These are phyloP conservation scores for Plasmopara muralis DNA, from an alignment of 352 stramenopile species.

Conservation along the genomic window DNA sequence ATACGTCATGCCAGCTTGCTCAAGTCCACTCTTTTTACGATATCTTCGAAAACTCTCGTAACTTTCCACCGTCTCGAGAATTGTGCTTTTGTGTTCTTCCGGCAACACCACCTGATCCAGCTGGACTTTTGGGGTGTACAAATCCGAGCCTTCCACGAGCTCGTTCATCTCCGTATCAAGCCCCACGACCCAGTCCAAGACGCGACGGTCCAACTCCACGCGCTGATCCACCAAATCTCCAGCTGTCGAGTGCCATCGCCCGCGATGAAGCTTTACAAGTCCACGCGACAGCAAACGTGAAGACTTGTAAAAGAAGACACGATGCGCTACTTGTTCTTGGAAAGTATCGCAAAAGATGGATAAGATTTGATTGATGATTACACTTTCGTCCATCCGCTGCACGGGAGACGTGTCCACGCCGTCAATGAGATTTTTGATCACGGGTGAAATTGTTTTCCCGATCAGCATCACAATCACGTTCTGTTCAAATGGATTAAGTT, in stretches of 20 bases:
- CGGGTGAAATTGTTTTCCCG: conserved; percentile 84
- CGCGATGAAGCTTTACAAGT: conserved; percentile 74
- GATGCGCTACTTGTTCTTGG: conserved; percentile 79
- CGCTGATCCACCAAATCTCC: conserved; percentile 84
- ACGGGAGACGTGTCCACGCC: conserved; percentile 77
- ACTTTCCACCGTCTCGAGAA: conserved; percentile 74
- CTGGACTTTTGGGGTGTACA: conserved; percentile 81
- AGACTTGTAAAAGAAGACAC: conserved; percentile 87
- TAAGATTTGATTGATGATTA: conserved; percentile 87
- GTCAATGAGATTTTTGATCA: conserved; percentile 86
- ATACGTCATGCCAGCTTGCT: conserved; percentile 68
- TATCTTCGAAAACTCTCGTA: conserved; percentile 79
- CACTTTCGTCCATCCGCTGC: conserved; percentile 85
- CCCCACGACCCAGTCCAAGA: conserved; percentile 83
- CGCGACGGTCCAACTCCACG: conserved; percentile 75
- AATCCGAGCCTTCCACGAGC: conserved; percentile 80
- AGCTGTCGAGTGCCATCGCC: conserved; percentile 75
- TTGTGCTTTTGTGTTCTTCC: conserved; percentile 74
- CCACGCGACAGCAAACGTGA: conserved; percentile 64
- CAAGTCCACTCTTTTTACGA: conserved; percentile 70
- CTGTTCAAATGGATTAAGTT: conserved; percentile 83
- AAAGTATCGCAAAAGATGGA: conserved; percentile 87
- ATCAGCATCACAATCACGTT: conserved; percentile 89
- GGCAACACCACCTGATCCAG: conserved; percentile 82
- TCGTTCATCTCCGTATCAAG: conserved; percentile 88